Base-by-base conservation (phyloP, 306 rosid genomes). In the Cicer judaicum region DNA sequence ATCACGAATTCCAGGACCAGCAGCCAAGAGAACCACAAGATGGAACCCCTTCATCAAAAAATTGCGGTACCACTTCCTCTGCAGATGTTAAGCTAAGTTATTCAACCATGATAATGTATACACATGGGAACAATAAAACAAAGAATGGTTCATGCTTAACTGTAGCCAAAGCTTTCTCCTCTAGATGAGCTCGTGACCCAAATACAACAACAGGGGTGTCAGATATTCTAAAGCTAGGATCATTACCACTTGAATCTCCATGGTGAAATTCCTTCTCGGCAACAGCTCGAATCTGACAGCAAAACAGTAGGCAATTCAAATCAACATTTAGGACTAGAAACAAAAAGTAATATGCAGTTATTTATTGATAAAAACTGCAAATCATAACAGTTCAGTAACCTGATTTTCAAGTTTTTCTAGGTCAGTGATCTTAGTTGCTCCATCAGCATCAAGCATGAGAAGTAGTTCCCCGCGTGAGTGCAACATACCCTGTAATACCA, bases 391-490 rank as follows among this genome's bases (percentile, higher is more conserved):
- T 41, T 16, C 36, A 82, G 61, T 68, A 78, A 93, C 98, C 97
- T 88, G 83, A 75, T 84, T 89, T 88, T 93, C 98, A 68, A 94
- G 96, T 78, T 93, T 93, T 86, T 93, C 98, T 46, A 89, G 81
- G 73, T 91, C 98, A 65, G 79, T 84, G 74, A 93, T 84, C 85
- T 89, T 86, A 39, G 97, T 93, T 83, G 98, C 98, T 74, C 98
- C 98, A 88, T 93, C 98, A 75, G 98, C 98, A 81, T 93, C 98
- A 73, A 93, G 82, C 98, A 93, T 93, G 63, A 93, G 88, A 83
- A 93, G 92, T 80, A 93, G 72, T 72, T 93, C 97, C 82, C 98
- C 98, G 70, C 98, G 96, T 57, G 98, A 89, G 88, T 93, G 98
- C 81, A 93, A 82, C 94, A 93, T 93, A 55, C 98, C 98, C 98